These are phyloP conservation scores for Fusarium palustre DNA, from an alignment of 2,329 filamentous ascomycete genomes.

Conservation along the genomic window DNA sequence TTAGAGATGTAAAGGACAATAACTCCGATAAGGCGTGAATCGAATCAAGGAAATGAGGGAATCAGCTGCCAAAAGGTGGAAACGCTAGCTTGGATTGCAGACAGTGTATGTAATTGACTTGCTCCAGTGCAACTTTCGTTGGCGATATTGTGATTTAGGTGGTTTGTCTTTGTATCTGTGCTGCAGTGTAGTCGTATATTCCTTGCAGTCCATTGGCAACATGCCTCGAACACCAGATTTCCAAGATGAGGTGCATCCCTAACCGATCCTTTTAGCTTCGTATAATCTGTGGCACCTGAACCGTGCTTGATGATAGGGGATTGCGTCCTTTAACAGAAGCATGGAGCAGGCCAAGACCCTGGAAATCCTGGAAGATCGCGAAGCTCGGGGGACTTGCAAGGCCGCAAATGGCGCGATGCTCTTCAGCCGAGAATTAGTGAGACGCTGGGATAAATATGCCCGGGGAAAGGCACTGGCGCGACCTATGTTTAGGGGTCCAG, in stretches of 20 bases:
- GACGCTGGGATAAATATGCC: constrained; percentile 19
- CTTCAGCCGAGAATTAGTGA: constrained; percentile 39
- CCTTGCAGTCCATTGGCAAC: neutral
- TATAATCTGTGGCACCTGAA: constrained; percentile 27
- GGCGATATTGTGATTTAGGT: constrained; percentile 1
- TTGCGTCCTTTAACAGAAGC: constrained; percentile 14
- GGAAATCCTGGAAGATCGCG: constrained; percentile 24
- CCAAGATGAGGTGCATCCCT: constrained; percentile 24
- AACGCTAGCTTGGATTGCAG: constrained; percentile 33
- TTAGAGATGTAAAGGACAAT: constrained; percentile 26
- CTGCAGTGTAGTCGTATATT: neutral
- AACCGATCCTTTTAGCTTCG: constrained; percentile 26
- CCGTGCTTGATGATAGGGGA: constrained; percentile 18
- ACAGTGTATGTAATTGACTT: constrained; percentile 29
- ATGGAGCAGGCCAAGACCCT: constrained; percentile 35
- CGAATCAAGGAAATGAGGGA: constrained; percentile 16
- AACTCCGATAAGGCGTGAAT: constrained; percentile 8
- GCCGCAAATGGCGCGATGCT: constrained; percentile 40
- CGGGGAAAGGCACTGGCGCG: constrained; percentile 10
- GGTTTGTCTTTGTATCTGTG: constrained; percentile 6
- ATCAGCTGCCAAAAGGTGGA: constrained; percentile 19
- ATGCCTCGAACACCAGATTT: constrained; percentile 6
- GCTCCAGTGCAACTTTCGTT: constrained; percentile 17
- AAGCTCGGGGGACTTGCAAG: constrained; percentile 30
- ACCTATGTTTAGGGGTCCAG: constrained; percentile 15